These are phyloP conservation scores for Ceratocystiopsis minuta DNA, from an alignment of 2,329 filamentous ascomycete genomes.

Conservation along the genomic window DNA sequence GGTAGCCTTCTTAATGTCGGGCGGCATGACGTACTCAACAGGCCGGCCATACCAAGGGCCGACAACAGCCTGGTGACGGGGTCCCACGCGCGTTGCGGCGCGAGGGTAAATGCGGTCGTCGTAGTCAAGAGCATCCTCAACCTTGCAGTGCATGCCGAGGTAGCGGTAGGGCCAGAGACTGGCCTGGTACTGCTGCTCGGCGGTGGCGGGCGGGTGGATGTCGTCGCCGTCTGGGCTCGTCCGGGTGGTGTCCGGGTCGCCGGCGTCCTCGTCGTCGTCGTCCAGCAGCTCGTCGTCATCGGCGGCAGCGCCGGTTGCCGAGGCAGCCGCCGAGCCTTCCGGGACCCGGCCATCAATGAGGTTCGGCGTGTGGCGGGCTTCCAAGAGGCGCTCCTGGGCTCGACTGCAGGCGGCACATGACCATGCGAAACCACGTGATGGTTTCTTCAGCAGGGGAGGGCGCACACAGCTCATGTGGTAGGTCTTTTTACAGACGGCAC, in stretches of 20 bases:
- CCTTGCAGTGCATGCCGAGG: constrained; percentile 83
- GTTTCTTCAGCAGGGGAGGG: constrained; percentile 83
- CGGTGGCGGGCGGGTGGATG: constrained; percentile 42
- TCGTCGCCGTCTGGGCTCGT: constrained; percentile 46
- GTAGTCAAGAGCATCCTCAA: constrained; percentile 89
- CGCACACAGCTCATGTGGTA: constrained; percentile 98
- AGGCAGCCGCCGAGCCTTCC: constrained; percentile 2
- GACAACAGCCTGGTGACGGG: constrained; percentile 78
- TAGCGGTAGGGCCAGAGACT: constrained; percentile 95
- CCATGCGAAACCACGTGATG: constrained; percentile 94
- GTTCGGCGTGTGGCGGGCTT: constrained; percentile 73
- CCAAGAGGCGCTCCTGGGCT: constrained; percentile 82
- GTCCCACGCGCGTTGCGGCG: constrained; percentile 79
- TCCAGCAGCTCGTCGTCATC: constrained; percentile 45
- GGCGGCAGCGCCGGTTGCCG: constrained; percentile 26
- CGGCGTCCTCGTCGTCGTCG: constrained; percentile 60
- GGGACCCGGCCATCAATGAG: constrained; percentile 47
- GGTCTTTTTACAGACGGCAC: constrained; percentile 81
- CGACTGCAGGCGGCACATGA: constrained; percentile 90
- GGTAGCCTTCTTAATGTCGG: constrained; percentile 70
- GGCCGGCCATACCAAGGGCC: constrained; percentile 70
- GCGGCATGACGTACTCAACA: constrained; percentile 77
- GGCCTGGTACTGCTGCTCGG: constrained; percentile 79
- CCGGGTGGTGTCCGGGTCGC: constrained; percentile 35
- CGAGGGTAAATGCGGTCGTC: constrained; percentile 95